Evolutionary conservation across 345 rosid species (phyloP), one percentile per base, ranked within the genome.

Genomic region (Hibiscus tridactylites): DNA sequence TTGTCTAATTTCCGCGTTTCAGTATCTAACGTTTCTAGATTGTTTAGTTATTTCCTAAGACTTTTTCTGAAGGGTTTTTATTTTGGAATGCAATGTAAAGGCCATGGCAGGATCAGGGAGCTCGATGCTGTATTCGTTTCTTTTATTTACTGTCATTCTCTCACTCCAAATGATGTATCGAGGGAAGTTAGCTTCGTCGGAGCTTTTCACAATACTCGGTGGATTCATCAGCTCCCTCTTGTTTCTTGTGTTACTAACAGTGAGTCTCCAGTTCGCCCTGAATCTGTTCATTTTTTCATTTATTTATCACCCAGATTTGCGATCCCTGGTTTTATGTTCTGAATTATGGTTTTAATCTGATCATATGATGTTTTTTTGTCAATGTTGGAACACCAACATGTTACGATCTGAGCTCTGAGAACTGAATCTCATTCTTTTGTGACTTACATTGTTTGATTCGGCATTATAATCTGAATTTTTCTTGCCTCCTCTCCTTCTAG

Each of bases 161-260:
- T 93, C 93, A 5, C 87, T 87, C 63, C 91, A 84, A 82, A 85
- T 85, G 77, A 86, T 93, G 83, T 87, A 89, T 82, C 76, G 90
- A 44, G 91, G 75, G 46, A 87, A 89, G 81, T 74, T 91, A 80
- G 98, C 89, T 6, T 93, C 98, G 6, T 78, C 96, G 1, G 92
- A 93, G 81, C 73, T 84, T 11, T 89, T 89, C 76, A 91, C 97
- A 17, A 89, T 93, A 29, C 87, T 93, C 15, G 93, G 97, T 56
- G 98, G 98, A 54, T 89, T 89, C 86, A 82, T 80, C 68, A 93
- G 96, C 80, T 91, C 97, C 70, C 87, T 89, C 69, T 82, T 91
- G 3, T 93, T 91, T 78, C 89, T 93, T 61, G 82, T 91, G 60
- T 83, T 81, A 57, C 82, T 91, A 4, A 89, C 90, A 1, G 90